Evolutionary conservation across 805 yeast genomes (phyloP).

Genomic region (Metschnikowia amazonensis): DNA sequence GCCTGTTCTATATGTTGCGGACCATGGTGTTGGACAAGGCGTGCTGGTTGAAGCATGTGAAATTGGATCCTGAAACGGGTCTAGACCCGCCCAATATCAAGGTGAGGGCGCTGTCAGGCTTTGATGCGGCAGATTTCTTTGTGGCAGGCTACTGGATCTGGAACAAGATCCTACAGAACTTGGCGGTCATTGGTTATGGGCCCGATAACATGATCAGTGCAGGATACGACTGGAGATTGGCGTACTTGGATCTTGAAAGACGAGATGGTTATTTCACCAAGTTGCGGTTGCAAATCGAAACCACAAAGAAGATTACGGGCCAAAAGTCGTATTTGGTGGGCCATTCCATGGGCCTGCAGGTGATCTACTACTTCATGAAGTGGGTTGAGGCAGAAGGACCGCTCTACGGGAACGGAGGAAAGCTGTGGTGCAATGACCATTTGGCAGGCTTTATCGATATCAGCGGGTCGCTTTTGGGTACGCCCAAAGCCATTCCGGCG

Average conservation of each 20-base stretch:
- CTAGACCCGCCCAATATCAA: conserved; percentile 82
- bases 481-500: conserved; percentile 92
- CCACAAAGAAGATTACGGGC: conserved; percentile 44
- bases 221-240: conserved; percentile 93
- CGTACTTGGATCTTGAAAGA: conserved; percentile 80
- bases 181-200: conserved; percentile 92
- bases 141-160: conserved; percentile 98
- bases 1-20: conserved; percentile 89
- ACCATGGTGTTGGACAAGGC: conserved; percentile 88
- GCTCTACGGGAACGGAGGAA: conserved; percentile 87
- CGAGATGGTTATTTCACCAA: conserved; percentile 84
- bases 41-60: conserved; percentile 91
- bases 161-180: conserved; percentile 91
- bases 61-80: conserved; percentile 88
- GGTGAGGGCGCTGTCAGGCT: conserved; percentile 89
- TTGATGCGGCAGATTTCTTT: conserved; percentile 95
- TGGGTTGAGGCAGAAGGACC: conserved; percentile 93
- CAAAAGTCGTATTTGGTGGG: conserved; percentile 78
- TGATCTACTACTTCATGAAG: conserved; percentile 81
- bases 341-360: conserved; percentile 96
- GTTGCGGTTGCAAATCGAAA: conserved; percentile 70
- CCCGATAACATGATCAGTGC: conserved; percentile 89
- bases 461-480: conserved; percentile 86
- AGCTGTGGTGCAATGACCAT: conserved; percentile 80
- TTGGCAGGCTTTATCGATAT: conserved; percentile 80